Percentiles rank a stretch among this genome's conserved stretches.
Evolutionary conservation across 257 asterid species (phyloP).

Genomic region (Solanum sejunctum): DNA sequence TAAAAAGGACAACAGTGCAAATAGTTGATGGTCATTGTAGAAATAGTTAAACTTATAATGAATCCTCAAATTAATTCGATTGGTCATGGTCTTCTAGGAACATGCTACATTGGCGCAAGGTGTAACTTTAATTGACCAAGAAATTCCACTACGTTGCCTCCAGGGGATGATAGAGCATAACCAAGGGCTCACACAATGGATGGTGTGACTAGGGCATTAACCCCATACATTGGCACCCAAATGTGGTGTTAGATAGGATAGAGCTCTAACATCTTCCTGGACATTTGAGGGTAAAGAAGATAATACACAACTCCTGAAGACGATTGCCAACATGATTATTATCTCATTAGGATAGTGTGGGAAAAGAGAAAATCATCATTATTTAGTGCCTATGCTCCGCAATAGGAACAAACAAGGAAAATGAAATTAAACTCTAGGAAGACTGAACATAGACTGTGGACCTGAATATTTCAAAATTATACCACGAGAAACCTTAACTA

Average conservation of each 20-base stretch:
- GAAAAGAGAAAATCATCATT: not conserved
- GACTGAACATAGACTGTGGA: not conserved
- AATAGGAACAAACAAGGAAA: not conserved
- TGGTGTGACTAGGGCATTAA: not conserved
- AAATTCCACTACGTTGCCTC: not conserved
- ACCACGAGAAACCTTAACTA: not conserved
- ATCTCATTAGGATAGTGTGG: not conserved
- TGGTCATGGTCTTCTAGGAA: not conserved
- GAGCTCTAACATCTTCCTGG: not conserved
- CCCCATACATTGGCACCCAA: not conserved
- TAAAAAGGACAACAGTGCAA: not conserved
- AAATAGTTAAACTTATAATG: not conserved
- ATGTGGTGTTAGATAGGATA: not conserved
- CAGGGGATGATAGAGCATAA: not conserved
- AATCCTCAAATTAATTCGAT: not conserved
- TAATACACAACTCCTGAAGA: not conserved
- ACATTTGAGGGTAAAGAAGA: not conserved
- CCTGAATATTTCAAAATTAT: not conserved
- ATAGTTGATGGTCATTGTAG: not conserved
- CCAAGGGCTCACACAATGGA: not conserved
- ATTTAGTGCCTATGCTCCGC: not conserved
- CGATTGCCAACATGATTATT: not conserved
- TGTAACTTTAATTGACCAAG: not conserved
- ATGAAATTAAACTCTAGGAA: not conserved
- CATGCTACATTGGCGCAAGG: not conserved